Percentiles rank a stretch among this genome's conserved stretches.
Evolutionary conservation across 495 filamentous ascomycete genomes (phyloP).

Genomic region (Aspergillus diversus): DNA sequence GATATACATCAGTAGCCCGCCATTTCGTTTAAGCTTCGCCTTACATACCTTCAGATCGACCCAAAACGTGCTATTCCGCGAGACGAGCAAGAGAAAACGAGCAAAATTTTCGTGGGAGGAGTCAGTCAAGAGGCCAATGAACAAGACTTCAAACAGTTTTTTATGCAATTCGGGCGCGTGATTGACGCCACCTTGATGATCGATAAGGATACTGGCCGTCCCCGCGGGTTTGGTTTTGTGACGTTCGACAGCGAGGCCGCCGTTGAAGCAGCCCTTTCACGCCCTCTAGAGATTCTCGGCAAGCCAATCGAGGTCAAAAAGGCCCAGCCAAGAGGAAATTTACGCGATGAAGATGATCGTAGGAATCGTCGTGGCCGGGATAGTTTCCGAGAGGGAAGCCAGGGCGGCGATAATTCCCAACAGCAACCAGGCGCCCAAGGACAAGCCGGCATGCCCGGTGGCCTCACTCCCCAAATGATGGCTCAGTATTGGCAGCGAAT

Average conservation of each 20-base stretch:
- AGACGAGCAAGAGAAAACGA: constrained; percentile 96
- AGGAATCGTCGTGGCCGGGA: constrained; percentile 54
- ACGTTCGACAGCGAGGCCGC: constrained; percentile 96
- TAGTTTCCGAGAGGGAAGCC: constrained; percentile 60
- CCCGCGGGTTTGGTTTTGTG: constrained; percentile 97
- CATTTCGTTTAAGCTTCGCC: constrained; percentile 17
- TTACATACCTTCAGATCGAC: constrained; percentile 71
- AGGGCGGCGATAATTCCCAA: constrained; percentile 51
- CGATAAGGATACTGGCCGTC: constrained; percentile 96
- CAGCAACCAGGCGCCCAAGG: constrained; percentile 49
- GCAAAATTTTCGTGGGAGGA: constrained; percentile 97
- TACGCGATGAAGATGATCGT: constrained; percentile 83
- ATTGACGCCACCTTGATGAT: constrained; percentile 99
- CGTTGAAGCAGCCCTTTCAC: constrained; percentile 84
- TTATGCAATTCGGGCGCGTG: constrained; percentile 93
- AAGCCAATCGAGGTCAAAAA: constrained; percentile 99
- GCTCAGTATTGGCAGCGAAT: constrained; percentile 96
- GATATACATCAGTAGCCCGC: constrained; percentile 31
- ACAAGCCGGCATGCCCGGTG: constrained; percentile 50
- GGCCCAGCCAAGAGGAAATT: constrained; percentile 91
- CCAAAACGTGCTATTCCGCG: constrained; percentile 97
- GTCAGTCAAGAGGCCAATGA: constrained; percentile 97
- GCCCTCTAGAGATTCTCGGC: constrained; percentile 85
- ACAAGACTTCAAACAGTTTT: constrained; percentile 93
- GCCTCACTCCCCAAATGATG: constrained; percentile 95